Conservation (phyloP, 2,329 filamentous ascomycete genomes). For the Pleoardoris graminearum region DNA sequence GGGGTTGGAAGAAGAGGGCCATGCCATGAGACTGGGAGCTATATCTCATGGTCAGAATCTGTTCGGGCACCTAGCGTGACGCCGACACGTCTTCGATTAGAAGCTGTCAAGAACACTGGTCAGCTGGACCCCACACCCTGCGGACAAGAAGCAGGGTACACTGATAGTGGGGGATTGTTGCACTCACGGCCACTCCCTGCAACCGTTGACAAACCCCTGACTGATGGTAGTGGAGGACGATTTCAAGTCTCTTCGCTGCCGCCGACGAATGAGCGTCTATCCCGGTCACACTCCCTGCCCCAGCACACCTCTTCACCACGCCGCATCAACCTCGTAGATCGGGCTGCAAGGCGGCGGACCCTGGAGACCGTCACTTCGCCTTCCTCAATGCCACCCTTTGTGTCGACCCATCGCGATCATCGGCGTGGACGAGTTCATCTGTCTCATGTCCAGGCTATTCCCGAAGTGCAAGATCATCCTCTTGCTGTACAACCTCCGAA, state of each 20-base stretch:
- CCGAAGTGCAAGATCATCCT: neutral
- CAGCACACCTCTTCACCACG: constrained; percentile 25
- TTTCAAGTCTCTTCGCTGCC: constrained; percentile 25
- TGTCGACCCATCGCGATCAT: neutral
- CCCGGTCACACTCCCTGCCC: constrained; percentile 31
- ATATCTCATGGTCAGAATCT: constrained; percentile 51
- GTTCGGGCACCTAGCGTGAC: constrained; percentile 24
- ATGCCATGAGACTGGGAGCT: constrained; percentile 37
- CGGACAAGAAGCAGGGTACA: neutral
- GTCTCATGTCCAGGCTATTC: neutral
- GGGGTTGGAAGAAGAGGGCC: constrained; percentile 44
- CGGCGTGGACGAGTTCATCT: neutral
- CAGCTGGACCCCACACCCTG: constrained; percentile 14
- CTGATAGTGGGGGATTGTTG: constrained; percentile 7
- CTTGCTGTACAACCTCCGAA: neutral
- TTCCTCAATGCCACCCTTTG: constrained; percentile 25
- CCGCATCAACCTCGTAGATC: constrained; percentile 18
- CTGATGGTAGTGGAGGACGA: constrained; percentile 12
- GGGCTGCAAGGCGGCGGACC: constrained; percentile 10
- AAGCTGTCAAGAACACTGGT: constrained; percentile 12
- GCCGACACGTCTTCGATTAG: constrained; percentile 12
- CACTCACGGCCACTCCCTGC: constrained; percentile 13
- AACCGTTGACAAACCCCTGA: constrained; percentile 10
- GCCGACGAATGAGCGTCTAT: constrained; percentile 18
- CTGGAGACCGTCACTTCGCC: constrained; percentile 14